phyloP scores from a whole-genome alignment of 768 basidiomycete species.

The Daedaleopsis sinensis region DNA sequence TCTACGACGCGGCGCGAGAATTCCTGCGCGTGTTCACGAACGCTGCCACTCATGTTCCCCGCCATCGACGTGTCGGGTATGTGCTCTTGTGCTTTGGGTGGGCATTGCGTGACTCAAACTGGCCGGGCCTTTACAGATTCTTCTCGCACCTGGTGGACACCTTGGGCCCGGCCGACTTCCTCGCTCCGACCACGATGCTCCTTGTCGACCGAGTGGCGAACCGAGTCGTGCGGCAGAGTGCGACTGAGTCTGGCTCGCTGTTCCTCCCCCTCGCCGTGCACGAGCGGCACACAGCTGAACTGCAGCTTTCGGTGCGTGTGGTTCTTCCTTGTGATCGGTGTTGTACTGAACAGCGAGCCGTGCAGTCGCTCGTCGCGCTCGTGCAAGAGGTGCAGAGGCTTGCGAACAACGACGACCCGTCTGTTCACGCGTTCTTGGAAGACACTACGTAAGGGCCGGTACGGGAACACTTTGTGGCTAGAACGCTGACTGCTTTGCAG shows the following conservation, averaged over 20 bases:
- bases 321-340: not conserved
- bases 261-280: constrained; percentile 69
- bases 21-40: constrained; percentile 93
- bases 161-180: constrained; percentile 78
- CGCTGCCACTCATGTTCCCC: constrained; percentile 88
- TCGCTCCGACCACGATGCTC: constrained; percentile 82
- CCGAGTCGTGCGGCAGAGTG: constrained; percentile 63
- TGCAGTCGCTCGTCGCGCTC: constrained; percentile 63
- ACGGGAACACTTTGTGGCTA: too few species aligned
- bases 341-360: not conserved
- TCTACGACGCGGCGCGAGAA: constrained; percentile 73
- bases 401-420: constrained; percentile 40
- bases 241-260: constrained; percentile 63
- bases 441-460: constrained; percentile 48
- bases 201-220: constrained; percentile 79
- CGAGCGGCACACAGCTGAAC: constrained; percentile 50
- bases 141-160: constrained; percentile 86
- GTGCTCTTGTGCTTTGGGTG: constrained; percentile 30
- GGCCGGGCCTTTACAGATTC: constrained; percentile 54
- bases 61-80: constrained; percentile 88
- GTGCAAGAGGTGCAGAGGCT: constrained; percentile 67
- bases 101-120: not conserved
- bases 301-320: constrained; percentile 56
- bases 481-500: constrained; percentile 33
- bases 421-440: constrained; percentile 55